Evolutionary conservation across 2,329 filamentous ascomycete species (phyloP), one percentile per base, ranked within the genome.

Genomic region (Simplicillium sp.): DNA sequence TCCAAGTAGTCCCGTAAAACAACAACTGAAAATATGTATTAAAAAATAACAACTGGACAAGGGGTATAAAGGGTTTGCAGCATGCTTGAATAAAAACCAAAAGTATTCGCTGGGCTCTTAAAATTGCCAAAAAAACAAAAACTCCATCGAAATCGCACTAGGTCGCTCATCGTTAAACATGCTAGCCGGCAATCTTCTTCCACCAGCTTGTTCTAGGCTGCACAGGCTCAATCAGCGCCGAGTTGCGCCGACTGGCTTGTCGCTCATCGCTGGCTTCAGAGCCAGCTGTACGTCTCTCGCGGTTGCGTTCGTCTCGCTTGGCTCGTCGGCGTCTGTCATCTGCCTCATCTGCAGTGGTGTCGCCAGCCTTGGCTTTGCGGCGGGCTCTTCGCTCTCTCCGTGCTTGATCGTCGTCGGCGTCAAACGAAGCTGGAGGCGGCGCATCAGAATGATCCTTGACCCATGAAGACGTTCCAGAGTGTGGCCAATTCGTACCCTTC

Each of bases 401-500:
- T 9, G 65, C 68, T 37, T 68, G 67, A 15, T 73, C 71, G 20
- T 71, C 68, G 9, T 70, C 66, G 3, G 54, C 54, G 15, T 54
- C 54, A 13, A 58, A 13, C 12, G 31, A n/a, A 33, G 31, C 60
- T 2, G 77, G 76, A 3, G 76, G 75, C 2, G 74, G 74, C 3
- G 75, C 76, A 48, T 80, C 77, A 2, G 71, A 75, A 49, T 79
- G 71, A 11, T 81, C 76, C 56, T 80, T 80, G 4, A 81, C 77
- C 78, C 78, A 82, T 0, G 75, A 80, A 8, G 73, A 76, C 0
- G 77, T 81, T 18, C 77, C 77, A 7, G 73, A 79, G 53, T 80
- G 73, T 14, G 77, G 77, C 77, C 77, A 81, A 9, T 63, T 64
- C 7, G 44, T 49, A 29, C 61, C 50, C 33, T 59, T 54, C 17